Evolutionary conservation across 495 filamentous ascomycete species (phyloP).

Genomic region (Neurospora hispaniola): DNA sequence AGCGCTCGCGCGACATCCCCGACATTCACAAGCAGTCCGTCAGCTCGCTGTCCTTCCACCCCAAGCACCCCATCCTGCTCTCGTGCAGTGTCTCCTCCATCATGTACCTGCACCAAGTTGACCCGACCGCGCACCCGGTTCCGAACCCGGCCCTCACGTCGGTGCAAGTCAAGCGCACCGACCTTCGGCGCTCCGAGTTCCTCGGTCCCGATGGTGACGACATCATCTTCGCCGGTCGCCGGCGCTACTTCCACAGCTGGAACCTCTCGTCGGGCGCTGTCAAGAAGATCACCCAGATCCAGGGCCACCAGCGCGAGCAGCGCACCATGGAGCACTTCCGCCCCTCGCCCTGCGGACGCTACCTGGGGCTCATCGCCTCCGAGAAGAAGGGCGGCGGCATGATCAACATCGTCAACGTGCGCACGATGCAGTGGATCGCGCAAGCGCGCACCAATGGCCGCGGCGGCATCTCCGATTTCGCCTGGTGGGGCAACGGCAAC

Average conservation of each 20-base stretch:
- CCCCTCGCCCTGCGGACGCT: conserved; percentile 72
- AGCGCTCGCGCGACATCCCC: conserved; percentile 42
- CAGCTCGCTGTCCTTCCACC: conserved; percentile 81
- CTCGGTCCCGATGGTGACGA: conserved; percentile 47
- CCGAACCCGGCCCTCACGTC: conserved; percentile 84
- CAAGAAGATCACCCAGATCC: conserved; percentile 65
- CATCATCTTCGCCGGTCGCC: conserved; percentile 75
- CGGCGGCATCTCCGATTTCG: conserved; percentile 77
- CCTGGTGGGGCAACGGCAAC: conserved; percentile 80
- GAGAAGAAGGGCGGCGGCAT: conserved; percentile 74
- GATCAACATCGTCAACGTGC: conserved; percentile 72
- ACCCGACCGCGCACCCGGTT: conserved; percentile 55
- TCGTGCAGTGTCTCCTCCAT: conserved; percentile 78
- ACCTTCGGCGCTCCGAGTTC: conserved; percentile 72
- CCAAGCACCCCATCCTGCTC: conserved; percentile 73
- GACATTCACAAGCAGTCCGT: conserved; percentile 56
- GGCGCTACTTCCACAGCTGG: conserved; percentile 93
- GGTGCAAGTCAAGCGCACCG: conserved; percentile 71
- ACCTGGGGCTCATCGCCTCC: conserved; percentile 68
- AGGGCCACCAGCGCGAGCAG: conserved; percentile 75
- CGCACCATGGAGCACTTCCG: conserved; percentile 84
- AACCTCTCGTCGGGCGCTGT: conserved; percentile 69
- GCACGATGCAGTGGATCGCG: conserved; percentile 80
- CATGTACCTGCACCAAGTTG: conserved; percentile 80
- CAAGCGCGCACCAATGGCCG: conserved; percentile 73